Evolutionary conservation across 2,329 filamentous ascomycete genomes (phyloP), one percentile per base, ranked within the genome.

Genomic region (Phyllosticta citrichinensis): DNA sequence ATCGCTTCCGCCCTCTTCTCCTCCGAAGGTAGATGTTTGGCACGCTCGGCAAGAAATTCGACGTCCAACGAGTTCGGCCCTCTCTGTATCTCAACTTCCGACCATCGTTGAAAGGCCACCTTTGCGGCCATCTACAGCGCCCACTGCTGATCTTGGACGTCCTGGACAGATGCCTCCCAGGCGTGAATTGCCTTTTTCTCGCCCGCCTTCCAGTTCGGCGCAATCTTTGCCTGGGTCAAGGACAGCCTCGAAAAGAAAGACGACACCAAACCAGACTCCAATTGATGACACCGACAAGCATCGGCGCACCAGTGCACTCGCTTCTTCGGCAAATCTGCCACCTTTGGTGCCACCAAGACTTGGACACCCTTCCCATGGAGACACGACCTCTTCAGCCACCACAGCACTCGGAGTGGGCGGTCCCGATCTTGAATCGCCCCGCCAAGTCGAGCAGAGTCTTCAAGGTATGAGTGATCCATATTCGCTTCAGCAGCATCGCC

Each of bases 161-260:
- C 27, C 57, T 17, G 56, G 64, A n/a, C 55, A 63, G 19, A 66
- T 75, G 33, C 73, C 74, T 24, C 73, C 73, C 8, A 66, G 70
- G 56, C 69, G 74, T 55, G 74, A 76, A 63, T 68, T 76, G 19
- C 74, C 75, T 3, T 78, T 77, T 63, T 11, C n/a, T 24, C 35
- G 53, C n/a, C 53, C 53, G 10, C 4, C 25, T 24, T 52, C 55
- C 17, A 35, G 50, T 3, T 14, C 14, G 22, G 8, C 5, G 14
- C 22, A 12, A n/a, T 22, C 3, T 27, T 5, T 14, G n/a, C n/a
- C 24, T 12, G 24, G 2, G 17, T 51, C 14, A 9, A n/a, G 3
- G 25, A 20, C 19, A 12, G 8, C 5, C 17, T 20, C 20, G n/a
- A 19, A 5, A 9, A 10, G 20, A 51, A 20, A 8, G 19, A 8